Evolutionary conservation across 2,329 filamentous ascomycete species (phyloP).

Genomic region (Colletotrichum abscissum): DNA sequence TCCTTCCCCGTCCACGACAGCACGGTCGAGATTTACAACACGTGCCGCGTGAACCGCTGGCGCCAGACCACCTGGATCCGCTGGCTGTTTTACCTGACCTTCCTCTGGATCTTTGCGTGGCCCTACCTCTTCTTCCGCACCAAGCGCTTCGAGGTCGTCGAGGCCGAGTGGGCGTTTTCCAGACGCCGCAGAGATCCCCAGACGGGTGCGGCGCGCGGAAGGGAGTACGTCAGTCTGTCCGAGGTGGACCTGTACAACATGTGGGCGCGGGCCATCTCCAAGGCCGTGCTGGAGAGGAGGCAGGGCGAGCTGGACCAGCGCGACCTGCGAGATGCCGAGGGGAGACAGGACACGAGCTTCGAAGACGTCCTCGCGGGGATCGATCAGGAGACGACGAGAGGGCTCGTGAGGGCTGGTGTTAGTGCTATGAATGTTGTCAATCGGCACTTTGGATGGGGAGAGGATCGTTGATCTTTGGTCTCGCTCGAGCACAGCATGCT

Average conservation of each 20-base stretch:
- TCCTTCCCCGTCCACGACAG: slow-evolving; percentile 68
- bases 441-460: slow-evolving; percentile 65
- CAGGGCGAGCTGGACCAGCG: slow-evolving; percentile 66
- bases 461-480: slow-evolving; percentile 36
- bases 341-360: slow-evolving; percentile 48
- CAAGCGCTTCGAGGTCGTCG: slow-evolving; percentile 73
- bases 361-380: slow-evolving; percentile 43
- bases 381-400: slow-evolving; percentile 53
- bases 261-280: slow-evolving; percentile 70
- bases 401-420: slow-evolving; percentile 60
- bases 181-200: slow-evolving; percentile 32
- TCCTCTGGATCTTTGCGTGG: slow-evolving; percentile 78
- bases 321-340: slow-evolving; percentile 60
- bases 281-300: slow-evolving; percentile 68
- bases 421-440: slow-evolving; percentile 64
- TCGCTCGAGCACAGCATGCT: not conserved
- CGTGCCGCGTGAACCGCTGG: slow-evolving; percentile 71
- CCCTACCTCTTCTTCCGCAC: slow-evolving; percentile 76
- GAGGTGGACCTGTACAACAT: slow-evolving; percentile 72
- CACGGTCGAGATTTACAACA: slow-evolving; percentile 72
- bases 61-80: slow-evolving; percentile 72
- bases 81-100: slow-evolving; percentile 73
- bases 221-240: slow-evolving; percentile 62
- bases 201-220: slow-evolving; percentile 38
- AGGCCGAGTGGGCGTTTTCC: slow-evolving; percentile 70